Percentiles rank a stretch among this genome's conserved stretches.
phyloP scores from a whole-genome alignment of 768 basidiomycete genomes.

The Lyophyllum shimeji region DNA sequence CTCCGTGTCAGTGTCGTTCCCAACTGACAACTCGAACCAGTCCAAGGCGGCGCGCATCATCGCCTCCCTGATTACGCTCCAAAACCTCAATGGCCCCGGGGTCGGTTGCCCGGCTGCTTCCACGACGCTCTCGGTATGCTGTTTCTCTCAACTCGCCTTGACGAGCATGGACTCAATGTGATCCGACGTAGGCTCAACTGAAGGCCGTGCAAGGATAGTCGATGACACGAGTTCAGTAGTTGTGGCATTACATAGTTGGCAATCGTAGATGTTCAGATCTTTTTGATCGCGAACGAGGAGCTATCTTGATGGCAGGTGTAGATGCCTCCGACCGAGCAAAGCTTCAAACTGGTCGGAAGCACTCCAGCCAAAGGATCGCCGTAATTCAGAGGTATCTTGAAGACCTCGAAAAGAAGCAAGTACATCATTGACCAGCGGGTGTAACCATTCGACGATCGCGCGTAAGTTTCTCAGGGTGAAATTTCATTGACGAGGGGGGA shows the following conservation, averaged over 20 bases:
- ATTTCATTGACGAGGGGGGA: too few relatives aligned
- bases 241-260: neutral
- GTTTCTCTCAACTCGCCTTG: neutral
- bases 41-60: constrained; percentile 58
- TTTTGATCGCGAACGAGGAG: too few relatives aligned
- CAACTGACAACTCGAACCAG: constrained; percentile 53
- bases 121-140: constrained; percentile 21
- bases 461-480: too few relatives aligned
- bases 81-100: constrained; percentile 71
- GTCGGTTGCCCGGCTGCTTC: constrained; percentile 58
- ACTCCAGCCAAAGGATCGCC: too few relatives aligned
- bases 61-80: constrained; percentile 62
- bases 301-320: too few relatives aligned
- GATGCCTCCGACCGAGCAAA: too few relatives aligned
- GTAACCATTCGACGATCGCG: too few relatives aligned
- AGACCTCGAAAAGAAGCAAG: too few relatives aligned
- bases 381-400: too few relatives aligned
- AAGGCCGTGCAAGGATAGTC: constrained; percentile 22
- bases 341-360: too few relatives aligned
- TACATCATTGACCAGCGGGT: too few relatives aligned
- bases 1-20: constrained; percentile 56
- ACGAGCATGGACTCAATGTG: neutral
- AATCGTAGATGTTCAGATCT: too few relatives aligned
- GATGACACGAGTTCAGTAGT: neutral
- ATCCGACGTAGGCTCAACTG: constrained; percentile 23